Evolutionary conservation across 305 asterid genomes (phyloP).

Genomic region (Solanum hybrid): DNA sequence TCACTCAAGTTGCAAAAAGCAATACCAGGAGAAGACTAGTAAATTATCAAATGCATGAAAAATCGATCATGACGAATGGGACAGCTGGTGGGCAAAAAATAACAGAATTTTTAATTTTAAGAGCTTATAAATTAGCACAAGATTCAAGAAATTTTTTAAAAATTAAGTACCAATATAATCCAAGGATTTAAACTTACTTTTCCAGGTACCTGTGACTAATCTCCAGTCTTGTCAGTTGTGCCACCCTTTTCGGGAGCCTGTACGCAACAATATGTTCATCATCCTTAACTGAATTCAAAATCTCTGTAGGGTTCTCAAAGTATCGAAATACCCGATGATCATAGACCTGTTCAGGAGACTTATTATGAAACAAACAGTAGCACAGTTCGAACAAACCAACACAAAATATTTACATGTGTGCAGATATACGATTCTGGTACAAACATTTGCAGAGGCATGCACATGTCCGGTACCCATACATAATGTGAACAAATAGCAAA

Average conservation of each 20-base stretch:
- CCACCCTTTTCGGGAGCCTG: slow-evolving; percentile 54
- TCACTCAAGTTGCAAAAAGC: neutral
- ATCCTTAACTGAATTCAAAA: slow-evolving; percentile 54
- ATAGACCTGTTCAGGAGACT: slow-evolving; percentile 47
- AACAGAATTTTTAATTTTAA: neutral
- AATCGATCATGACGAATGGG: neutral
- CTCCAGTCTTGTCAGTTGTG: slow-evolving; percentile 55
- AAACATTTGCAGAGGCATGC: neutral
- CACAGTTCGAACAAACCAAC: neutral
- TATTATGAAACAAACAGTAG: slow-evolving; percentile 9
- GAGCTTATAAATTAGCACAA: neutral
- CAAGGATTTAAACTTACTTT: slow-evolving; percentile 41
- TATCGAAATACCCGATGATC: slow-evolving; percentile 63
- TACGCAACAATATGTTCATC: slow-evolving; percentile 85
- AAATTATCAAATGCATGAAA: slow-evolving; percentile 1
- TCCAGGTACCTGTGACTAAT: slow-evolving; percentile 57
- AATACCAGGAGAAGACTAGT: neutral
- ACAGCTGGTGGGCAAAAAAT: neutral
- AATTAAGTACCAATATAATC: neutral
- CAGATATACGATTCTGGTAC: neutral
- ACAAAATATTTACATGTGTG: neutral
- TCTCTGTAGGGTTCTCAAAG: slow-evolving; percentile 75
- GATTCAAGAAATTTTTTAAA: neutral
- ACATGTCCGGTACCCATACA: neutral
- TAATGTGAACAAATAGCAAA: neutral